Evolutionary conservation across 2,329 filamentous ascomycete genomes (phyloP), one percentile per base, ranked within the genome.

Genomic region (Akanthomyces muscarius): DNA sequence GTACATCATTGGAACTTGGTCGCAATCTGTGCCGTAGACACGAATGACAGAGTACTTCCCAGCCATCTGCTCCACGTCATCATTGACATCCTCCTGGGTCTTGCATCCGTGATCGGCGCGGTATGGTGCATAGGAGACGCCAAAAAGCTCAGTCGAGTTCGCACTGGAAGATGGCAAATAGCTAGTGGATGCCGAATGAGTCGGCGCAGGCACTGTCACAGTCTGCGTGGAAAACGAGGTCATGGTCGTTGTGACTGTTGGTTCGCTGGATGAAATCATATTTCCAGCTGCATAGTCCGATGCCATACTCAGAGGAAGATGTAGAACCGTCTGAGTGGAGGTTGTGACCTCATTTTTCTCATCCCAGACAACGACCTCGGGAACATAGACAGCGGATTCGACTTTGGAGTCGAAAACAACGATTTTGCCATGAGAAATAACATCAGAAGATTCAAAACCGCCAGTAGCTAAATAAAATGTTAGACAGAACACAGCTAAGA

Each of bases 1-100:
- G 38, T 89, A 77, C 21, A 89, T 84, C 16, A 81, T 84, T 2
- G 80, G 73, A 45, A 91, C 83, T 73, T 93, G 89, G 70, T 91
- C 78, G 74, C 92, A 96, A 74, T 92, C 90, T 63, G 86, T 86
- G 59, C 91, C 92, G 71, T 96, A 96, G 71, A 90, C 83, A 57
- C 92, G 89, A 61, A 96, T 78, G 42, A 87, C 74, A 21, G 80
- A 80, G 75, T 89, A 92, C 16, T 76, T 73, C 25, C 75, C 72
- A 16, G 77, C 78, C 33, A 86, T 78, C 58, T 75, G 76, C 18
- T 77, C 76, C 68, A 95, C 84, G 70, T 96, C 91, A 23, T 76
- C 71, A 64, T 83, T 78, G 58, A 96, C 81, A 68, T 91, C 78
- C 1, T 78, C 75, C 60, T 81, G 77, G 6, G 82, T 78, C 74